A percentile compares a stretch with the other conserved stretches of the same genome.
Evolutionary conservation across 108 stramenopile species (phyloP).

Genomic region (Aureococcus anophagefferens): DNA sequence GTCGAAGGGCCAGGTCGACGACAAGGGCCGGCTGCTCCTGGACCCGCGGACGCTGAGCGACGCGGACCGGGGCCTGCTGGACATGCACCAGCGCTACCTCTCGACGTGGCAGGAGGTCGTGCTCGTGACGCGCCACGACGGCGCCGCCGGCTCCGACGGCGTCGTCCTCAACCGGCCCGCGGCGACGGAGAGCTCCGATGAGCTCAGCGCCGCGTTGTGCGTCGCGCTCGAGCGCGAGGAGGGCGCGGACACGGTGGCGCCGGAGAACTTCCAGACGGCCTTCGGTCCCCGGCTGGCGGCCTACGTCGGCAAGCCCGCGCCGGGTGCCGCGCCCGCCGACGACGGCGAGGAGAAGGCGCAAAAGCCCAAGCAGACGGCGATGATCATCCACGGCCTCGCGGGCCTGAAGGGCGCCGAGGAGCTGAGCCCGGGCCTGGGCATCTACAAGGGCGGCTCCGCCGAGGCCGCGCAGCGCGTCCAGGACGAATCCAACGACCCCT

Average conservation of each 20-base stretch:
- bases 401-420: slow-evolving; percentile 58
- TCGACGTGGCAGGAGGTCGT: not conserved
- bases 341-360: too few species aligned
- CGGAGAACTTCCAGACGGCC: not conserved
- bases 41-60: too few species aligned
- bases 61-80: not conserved
- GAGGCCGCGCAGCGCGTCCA: slow-evolving; percentile 63
- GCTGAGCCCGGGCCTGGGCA: slow-evolving; percentile 52
- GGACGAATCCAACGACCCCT: slow-evolving; percentile 50
- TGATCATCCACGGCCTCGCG: slow-evolving; percentile 58
- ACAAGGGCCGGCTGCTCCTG: not conserved
- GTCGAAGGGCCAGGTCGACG: not conserved
- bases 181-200: not conserved
- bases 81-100: not conserved
- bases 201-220: not conserved
- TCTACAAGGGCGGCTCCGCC: slow-evolving; percentile 58
- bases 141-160: not conserved
- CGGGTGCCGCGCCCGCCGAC: not conserved
- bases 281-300: not conserved
- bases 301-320: not conserved
- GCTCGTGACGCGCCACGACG: not conserved
- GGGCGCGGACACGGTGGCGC: not conserved
- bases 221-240: not conserved
- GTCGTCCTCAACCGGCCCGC: not conserved
- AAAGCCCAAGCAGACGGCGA: not conserved